Conservation (phyloP, 345 rosid genomes). For the Carallia pectinifolia region DNA sequence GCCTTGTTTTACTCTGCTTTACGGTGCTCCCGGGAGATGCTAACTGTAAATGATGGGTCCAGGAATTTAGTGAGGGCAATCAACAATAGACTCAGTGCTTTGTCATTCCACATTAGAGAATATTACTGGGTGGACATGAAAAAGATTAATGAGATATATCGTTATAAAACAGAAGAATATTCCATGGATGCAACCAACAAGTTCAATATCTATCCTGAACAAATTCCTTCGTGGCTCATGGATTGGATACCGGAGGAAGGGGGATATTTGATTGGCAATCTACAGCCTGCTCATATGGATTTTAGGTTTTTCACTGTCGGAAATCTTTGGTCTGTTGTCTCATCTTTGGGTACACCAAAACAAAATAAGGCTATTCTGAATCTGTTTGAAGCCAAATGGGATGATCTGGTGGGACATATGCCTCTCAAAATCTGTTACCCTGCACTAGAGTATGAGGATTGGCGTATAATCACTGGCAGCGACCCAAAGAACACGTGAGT, state of each 20-base stretch:
- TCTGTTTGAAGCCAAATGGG: slow-evolving; percentile 33
- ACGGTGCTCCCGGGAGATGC: slow-evolving; percentile 30
- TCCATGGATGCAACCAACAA: slow-evolving; percentile 35
- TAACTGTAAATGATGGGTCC: slow-evolving; percentile 30
- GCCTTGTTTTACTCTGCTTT: slow-evolving; percentile 35
- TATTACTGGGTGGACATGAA: slow-evolving; percentile 37
- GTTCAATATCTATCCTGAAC: slow-evolving; percentile 37
- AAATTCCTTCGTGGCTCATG: slow-evolving; percentile 35
- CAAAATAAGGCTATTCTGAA: slow-evolving; percentile 33
- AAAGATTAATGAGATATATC: slow-evolving; percentile 35
- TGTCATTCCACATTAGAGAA: slow-evolving; percentile 37
- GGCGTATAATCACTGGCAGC: slow-evolving; percentile 93
- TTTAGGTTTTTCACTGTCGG: slow-evolving; percentile 39
- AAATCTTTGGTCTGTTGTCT: slow-evolving; percentile 36
- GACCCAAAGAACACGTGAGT: slow-evolving; percentile 97
- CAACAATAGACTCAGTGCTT: slow-evolving; percentile 36
- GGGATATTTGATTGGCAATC: slow-evolving; percentile 30
- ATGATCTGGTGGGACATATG: slow-evolving; percentile 30
- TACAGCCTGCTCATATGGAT: slow-evolving; percentile 39
- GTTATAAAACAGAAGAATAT: slow-evolving; percentile 36
- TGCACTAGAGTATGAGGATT: slow-evolving; percentile 78
- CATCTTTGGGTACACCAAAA: slow-evolving; percentile 34
- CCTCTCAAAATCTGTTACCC: slow-evolving; percentile 87
- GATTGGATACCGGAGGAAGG: slow-evolving; percentile 38
- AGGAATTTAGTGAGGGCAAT: slow-evolving; percentile 33